Evolutionary conservation across 2,329 filamentous ascomycete genomes (phyloP).

Genomic region (Pyricularia sp.): DNA sequence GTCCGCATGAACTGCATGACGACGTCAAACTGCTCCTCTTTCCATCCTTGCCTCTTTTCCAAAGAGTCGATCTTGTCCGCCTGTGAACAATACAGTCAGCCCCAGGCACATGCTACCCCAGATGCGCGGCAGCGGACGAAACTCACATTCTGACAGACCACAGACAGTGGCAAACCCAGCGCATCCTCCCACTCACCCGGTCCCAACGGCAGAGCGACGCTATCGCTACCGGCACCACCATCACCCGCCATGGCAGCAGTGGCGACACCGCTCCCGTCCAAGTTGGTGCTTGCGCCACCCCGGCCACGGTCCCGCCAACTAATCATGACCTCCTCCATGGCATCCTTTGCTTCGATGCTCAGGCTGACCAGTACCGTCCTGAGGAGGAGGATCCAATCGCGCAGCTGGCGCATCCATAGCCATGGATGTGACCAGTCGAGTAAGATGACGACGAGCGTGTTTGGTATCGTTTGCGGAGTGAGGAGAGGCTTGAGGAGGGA

Average conservation of each 20-base stretch:
- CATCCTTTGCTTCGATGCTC: constrained; percentile 62
- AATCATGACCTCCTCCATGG: constrained; percentile 76
- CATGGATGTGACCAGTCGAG: constrained; percentile 93
- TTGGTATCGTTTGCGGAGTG: constrained; percentile 68
- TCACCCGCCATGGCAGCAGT: constrained; percentile 25
- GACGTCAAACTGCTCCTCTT: constrained; percentile 92
- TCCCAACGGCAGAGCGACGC: constrained; percentile 63
- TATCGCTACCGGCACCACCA: constrained; percentile 32
- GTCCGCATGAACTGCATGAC: constrained; percentile 88
- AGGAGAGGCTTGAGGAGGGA: constrained; percentile 74
- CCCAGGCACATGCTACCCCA: constrained; percentile 2
- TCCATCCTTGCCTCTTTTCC: constrained; percentile 84
- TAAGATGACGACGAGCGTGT: constrained; percentile 81
- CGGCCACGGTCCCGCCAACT: constrained; percentile 68
- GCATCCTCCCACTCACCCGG: constrained; percentile 90
- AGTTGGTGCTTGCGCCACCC: constrained; percentile 45
- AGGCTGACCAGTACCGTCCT: constrained; percentile 63
- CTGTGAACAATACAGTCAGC: constrained; percentile 25
- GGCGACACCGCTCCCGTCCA: constrained; percentile 48
- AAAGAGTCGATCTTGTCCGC: constrained; percentile 81
- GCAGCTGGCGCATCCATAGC: constrained; percentile 77
- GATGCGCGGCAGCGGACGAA: background rate
- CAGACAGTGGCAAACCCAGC: constrained; percentile 72
- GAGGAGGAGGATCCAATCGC: constrained; percentile 79
- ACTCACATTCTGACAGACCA: constrained; percentile 88